phyloP scores from a whole-genome alignment of 208 protist species.

The Trichomonas vaginalis region DNA sequence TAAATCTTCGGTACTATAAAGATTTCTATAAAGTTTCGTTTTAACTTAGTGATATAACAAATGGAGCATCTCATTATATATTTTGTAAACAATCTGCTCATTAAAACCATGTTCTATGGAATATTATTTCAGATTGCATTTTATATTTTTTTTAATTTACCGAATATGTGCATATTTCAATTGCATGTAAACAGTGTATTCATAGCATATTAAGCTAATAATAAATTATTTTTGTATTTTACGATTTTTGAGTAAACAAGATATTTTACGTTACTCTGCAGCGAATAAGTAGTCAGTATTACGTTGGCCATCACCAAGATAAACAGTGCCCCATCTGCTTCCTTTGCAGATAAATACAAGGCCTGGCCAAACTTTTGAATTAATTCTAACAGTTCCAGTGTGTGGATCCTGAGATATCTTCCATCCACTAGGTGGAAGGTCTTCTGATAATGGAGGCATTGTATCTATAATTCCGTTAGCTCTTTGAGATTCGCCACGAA shows the following conservation, averaged over 20 bases:
- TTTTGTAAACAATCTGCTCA: too few relatives aligned
- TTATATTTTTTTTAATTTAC: too few relatives aligned
- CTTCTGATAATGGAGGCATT: constrained; percentile 15
- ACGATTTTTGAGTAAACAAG: not conserved
- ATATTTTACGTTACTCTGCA: not conserved
- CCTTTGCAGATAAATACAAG: not conserved
- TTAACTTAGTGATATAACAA: too few relatives aligned
- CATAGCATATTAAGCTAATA: too few relatives aligned
- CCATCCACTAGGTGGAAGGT: not conserved
- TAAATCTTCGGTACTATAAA: too few relatives aligned
- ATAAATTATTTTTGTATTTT: too few relatives aligned
- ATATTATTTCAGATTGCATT: too few relatives aligned
- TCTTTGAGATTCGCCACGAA: not conserved
- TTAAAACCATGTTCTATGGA: too few relatives aligned
- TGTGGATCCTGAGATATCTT: not conserved
- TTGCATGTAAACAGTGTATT: too few relatives aligned
- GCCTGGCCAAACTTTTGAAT: not conserved
- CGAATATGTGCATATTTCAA: too few relatives aligned
- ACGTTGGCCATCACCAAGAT: not conserved
- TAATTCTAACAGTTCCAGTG: not conserved
- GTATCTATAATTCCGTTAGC: not conserved
- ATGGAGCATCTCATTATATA: too few relatives aligned
- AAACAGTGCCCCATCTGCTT: not conserved
- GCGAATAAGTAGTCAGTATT: constrained; percentile 12
- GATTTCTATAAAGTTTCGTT: too few relatives aligned